A percentile compares a stretch with the other conserved stretches of the same genome.
phyloP scores from a whole-genome alignment of 441 rosid genomes.

The Mallotus japonicus region DNA sequence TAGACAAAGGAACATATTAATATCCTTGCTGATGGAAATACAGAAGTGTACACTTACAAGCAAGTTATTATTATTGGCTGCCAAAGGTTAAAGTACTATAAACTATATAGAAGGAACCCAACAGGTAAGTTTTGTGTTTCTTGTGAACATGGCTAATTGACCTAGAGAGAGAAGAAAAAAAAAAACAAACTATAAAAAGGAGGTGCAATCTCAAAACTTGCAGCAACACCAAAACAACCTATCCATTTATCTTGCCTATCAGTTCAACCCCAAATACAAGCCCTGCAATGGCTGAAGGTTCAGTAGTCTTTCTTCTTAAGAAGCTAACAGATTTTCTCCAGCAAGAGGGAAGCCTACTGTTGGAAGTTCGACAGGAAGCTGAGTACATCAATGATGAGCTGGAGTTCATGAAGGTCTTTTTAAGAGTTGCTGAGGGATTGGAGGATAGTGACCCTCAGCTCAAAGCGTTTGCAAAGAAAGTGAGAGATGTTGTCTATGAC shows the following conservation, averaged over 20 bases:
- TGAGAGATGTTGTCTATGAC: slow-evolving; percentile 41
- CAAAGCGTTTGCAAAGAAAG: slow-evolving; percentile 43
- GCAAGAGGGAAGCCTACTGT: slow-evolving; percentile 25
- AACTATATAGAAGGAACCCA: background rate
- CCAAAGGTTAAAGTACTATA: too few species aligned
- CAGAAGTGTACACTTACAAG: background rate
- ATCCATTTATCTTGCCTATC: too few species aligned
- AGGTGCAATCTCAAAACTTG: background rate
- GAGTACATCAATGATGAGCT: slow-evolving; percentile 34
- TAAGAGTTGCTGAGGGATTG: slow-evolving; percentile 39
- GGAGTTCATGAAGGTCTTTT: slow-evolving; percentile 39
- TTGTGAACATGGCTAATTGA: slow-evolving; percentile 1
- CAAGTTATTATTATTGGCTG: background rate
- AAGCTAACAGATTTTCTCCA: slow-evolving; percentile 33
- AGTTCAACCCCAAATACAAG: background rate
- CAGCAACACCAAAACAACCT: too few species aligned
- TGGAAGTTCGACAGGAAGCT: slow-evolving; percentile 31
- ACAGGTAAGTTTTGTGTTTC: slow-evolving; percentile 4
- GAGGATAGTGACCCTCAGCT: slow-evolving; percentile 37
- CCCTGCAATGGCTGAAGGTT: slow-evolving; percentile 11
- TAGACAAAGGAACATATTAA: too few species aligned
- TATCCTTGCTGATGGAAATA: too few species aligned
- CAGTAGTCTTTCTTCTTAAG: slow-evolving; percentile 26
- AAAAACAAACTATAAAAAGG: background rate
- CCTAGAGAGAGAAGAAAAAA: background rate